Conservation (phyloP, 2,329 filamentous ascomycete species). For the Talaromyces piceae region DNA sequence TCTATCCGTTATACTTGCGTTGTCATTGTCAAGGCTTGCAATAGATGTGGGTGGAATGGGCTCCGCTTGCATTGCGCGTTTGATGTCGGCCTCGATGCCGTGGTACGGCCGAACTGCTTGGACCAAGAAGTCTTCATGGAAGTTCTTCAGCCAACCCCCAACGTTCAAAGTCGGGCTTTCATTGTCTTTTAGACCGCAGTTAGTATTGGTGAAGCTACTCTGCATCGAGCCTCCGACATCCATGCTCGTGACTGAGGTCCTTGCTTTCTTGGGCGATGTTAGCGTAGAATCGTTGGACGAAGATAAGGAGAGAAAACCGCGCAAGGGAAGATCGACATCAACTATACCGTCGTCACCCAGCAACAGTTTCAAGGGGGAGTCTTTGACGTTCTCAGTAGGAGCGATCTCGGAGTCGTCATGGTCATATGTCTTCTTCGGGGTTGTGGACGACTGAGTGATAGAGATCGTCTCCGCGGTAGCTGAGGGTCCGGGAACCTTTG, state of each 20-base stretch:
- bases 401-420: conserved; percentile 23
- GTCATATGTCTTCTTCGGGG: conserved; percentile 14
- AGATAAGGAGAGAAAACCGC: conserved; percentile 42
- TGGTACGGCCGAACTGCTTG: conserved; percentile 51
- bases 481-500: conserved; percentile 7
- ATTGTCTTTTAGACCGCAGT: conserved; percentile 24
- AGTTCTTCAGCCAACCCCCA: conserved; percentile 50
- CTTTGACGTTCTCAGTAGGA: conserved; percentile 27
- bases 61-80: conserved; percentile 50
- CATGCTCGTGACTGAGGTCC: conserved; percentile 46
- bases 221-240: conserved; percentile 42
- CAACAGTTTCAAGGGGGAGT: conserved; percentile 47
- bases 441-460: conserved; percentile 22
- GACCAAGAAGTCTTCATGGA: conserved; percentile 53
- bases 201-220: conserved; percentile 32
- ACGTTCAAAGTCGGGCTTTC: conserved; percentile 48
- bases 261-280: conserved; percentile 36
- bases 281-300: conserved; percentile 39
- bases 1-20: conserved; percentile 27
- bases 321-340: conserved; percentile 51
- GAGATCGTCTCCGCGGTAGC: conserved; percentile 27
- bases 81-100: conserved; percentile 47
- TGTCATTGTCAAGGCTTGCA: conserved; percentile 23
- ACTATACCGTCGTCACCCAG: conserved; percentile 53
- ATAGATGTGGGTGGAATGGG: conserved; percentile 36